A percentile compares a stretch with the other conserved stretches of the same genome.
These are phyloP conservation scores for Vinca major DNA, from an alignment of 305 asterid species.

Conservation along the genomic window DNA sequence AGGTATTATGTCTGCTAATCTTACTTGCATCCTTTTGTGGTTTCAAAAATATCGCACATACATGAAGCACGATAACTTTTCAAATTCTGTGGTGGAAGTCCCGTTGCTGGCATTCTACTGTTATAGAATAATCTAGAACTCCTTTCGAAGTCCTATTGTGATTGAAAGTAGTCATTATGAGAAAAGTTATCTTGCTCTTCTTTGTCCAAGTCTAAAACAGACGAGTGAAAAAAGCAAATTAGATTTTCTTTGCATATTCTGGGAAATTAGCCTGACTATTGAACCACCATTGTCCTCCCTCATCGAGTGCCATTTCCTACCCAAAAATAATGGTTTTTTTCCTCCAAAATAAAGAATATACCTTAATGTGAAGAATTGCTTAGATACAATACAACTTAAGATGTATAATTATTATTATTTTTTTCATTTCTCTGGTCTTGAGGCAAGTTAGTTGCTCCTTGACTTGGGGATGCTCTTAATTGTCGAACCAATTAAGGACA, in stretches of 20 bases:
- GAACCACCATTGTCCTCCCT: neutral
- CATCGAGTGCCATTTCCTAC: neutral
- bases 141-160: neutral
- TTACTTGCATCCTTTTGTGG: neutral
- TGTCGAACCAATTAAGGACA: neutral
- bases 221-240: neutral
- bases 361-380: neutral
- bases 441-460: neutral
- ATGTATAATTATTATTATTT: neutral
- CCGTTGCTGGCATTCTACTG: neutral
- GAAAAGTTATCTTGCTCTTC: neutral
- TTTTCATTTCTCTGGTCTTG: neutral
- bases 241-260: neutral
- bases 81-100: neutral
- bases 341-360: neutral
- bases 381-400: neutral
- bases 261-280: neutral
- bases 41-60: neutral
- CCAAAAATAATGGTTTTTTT: neutral
- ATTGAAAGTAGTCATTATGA: neutral
- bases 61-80: neutral
- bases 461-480: neutral
- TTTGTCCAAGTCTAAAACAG: neutral
- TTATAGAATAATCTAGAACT: neutral
- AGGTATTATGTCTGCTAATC: slow-evolving; percentile 32